Percentiles rank a stretch among this genome's conserved stretches.
These are phyloP conservation scores for Salix arbutifolia DNA, from an alignment of 345 rosid species.

Conservation along the genomic window DNA sequence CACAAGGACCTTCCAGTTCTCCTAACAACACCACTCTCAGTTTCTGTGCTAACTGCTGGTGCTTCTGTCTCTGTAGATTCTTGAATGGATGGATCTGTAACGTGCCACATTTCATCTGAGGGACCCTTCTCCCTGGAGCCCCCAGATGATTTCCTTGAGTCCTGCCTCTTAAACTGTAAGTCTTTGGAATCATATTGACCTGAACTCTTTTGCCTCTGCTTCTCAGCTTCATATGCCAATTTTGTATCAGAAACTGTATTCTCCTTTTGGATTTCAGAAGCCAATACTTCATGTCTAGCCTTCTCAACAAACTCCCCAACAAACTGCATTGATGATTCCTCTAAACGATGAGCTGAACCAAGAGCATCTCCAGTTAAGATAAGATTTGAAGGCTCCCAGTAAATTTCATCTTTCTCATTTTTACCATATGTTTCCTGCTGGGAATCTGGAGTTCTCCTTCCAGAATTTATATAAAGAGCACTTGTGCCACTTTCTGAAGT, in stretches of 20 bases:
- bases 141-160: conserved; percentile 38
- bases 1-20: conserved; percentile 73
- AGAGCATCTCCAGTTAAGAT: conserved; percentile 50
- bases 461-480: conserved; percentile 27
- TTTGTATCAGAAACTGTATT: conserved; percentile 15
- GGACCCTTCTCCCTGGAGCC: conserved; percentile 72
- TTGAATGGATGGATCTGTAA: conserved; percentile 46
- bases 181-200: conserved; percentile 28
- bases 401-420: conserved; percentile 27
- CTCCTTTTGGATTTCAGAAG: conserved; percentile 40
- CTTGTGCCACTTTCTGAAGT: conserved; percentile 45
- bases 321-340: conserved; percentile 50
- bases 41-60: conserved; percentile 31
- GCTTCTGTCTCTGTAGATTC: conserved; percentile 41
- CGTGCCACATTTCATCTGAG: conserved; percentile 86
- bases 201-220: conserved; percentile 28
- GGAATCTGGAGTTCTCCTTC: conserved; percentile 27
- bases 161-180: conserved; percentile 31
- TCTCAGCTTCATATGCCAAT: conserved; percentile 27
- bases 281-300: conserved; percentile 48
- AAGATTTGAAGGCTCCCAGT: conserved; percentile 29
- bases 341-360: conserved; percentile 58
- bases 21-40: conserved; percentile 40
- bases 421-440: conserved; percentile 22
- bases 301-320: conserved; percentile 68